Evolutionary conservation across 164 flowering plant species (phyloP).

Genomic region (Houttuynia cordata): DNA sequence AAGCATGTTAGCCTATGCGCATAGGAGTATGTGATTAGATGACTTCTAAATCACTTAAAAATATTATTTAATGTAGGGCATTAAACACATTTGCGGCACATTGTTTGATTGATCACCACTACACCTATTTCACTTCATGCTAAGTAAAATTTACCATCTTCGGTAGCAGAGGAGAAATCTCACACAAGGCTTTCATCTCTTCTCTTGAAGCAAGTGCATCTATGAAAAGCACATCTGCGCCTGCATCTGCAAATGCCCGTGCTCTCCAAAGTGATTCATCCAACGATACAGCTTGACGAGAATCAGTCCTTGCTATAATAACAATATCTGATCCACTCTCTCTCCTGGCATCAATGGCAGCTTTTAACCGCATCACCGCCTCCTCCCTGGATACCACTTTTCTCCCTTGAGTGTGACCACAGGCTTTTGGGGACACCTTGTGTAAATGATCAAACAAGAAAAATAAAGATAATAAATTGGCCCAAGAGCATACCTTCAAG

Average conservation of each 20-base stretch:
- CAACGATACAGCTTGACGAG: slow-evolving; percentile 82
- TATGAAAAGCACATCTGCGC: slow-evolving; percentile 95
- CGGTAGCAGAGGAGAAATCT: slow-evolving; percentile 57
- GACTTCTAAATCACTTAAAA: background rate
- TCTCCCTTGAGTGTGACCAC: slow-evolving; percentile 88
- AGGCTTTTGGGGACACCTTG: slow-evolving; percentile 93
- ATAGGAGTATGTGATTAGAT: background rate
- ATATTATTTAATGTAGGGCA: background rate
- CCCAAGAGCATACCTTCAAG: background rate
- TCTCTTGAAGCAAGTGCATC: slow-evolving; percentile 91
- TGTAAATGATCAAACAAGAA: background rate
- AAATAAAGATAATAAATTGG: background rate
- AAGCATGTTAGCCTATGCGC: slow-evolving; percentile 84
- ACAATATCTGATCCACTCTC: slow-evolving; percentile 86
- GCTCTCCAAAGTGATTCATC: slow-evolving; percentile 82
- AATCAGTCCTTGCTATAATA: slow-evolving; percentile 86
- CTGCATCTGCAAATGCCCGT: slow-evolving; percentile 79
- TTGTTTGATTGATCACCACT: background rate
- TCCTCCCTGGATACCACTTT: slow-evolving; percentile 92
- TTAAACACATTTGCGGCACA: background rate
- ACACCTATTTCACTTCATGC: background rate
- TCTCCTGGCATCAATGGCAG: slow-evolving; percentile 84
- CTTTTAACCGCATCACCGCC: slow-evolving; percentile 84
- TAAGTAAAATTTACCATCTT: slow-evolving; percentile 51
- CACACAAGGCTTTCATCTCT: slow-evolving; percentile 80